Evolutionary conservation across 176 grass and related monocot genomes (phyloP), one percentile per base, ranked within the genome.

Genomic region (Eragrostis nindensis): DNA sequence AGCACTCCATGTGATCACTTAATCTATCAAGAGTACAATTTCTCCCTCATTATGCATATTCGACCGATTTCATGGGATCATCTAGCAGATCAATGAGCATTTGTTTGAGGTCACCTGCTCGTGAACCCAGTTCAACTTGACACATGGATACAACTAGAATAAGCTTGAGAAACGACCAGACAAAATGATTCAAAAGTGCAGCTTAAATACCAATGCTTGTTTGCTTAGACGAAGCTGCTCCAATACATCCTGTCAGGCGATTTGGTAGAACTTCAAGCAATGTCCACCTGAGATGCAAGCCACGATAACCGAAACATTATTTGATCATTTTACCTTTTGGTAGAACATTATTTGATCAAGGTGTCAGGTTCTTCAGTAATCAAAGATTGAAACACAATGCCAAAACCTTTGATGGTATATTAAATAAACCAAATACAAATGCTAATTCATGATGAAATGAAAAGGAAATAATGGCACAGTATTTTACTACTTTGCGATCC

Each of bases 251-350:
- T 48, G 96, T 98, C 79, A 98, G 78, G 32, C 90, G 81, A 87
- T 98, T 98, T 77, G 96, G 92, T 76, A 98, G 73, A 93, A 98
- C 96, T 86, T 98, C 92, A 79, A 98, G 90, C 84, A 98, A 89
- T 67, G 82, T 52, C 90, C 26, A 98, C 96, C 96, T 98, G 84
- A 67, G 76, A 87, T 71, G 45, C 66, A 45, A 70, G 22, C 41
- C 71, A 19, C 40, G 21, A 68, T 43, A 68, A 22, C 57, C 22
- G 38, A 55, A 66, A 36, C 25, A 77, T 65, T 55, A 14, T 76
- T 62, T 21, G 22, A 14, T 59, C 44, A 36, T 36, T n/a, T n/a
- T n/a, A n/a, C n/a, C n/a, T n/a, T n/a, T 36, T 36, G 32, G 32
- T 36, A 36, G 32, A 66, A 36, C 25, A 77, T 65, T 55, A 14